Evolutionary conservation across 352 stramenopile genomes (phyloP).

Genomic region (Pythium brassicae): DNA sequence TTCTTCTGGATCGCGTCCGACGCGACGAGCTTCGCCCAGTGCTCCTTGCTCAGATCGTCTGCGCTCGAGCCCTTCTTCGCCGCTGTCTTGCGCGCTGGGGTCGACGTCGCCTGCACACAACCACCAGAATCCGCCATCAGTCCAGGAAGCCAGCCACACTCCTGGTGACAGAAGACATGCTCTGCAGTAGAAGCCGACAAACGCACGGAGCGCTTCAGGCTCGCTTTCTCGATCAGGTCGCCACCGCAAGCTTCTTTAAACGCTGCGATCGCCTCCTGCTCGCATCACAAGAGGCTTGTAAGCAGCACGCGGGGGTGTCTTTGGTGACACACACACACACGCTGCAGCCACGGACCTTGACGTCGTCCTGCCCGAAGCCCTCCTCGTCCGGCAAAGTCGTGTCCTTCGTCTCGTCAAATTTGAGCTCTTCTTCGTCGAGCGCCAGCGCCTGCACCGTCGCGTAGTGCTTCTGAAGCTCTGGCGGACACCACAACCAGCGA

Average conservation of each 20-base stretch:
- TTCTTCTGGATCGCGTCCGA: slow-evolving; percentile 67
- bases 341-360: slow-evolving; percentile 31
- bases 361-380: slow-evolving; percentile 60
- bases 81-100: slow-evolving; percentile 15
- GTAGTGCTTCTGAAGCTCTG: slow-evolving; percentile 86
- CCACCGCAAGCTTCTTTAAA: slow-evolving; percentile 50
- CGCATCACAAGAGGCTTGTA: background rate
- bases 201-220: slow-evolving; percentile 48
- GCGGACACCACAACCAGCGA: background rate
- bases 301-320: background rate
- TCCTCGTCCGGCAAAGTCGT: slow-evolving; percentile 69
- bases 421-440: slow-evolving; percentile 61
- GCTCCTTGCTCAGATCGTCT: slow-evolving; percentile 39
- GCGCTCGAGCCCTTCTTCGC: slow-evolving; percentile 38
- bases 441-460: slow-evolving; percentile 74
- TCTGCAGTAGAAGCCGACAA: no score
- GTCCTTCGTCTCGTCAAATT: slow-evolving; percentile 77
- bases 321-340: background rate
- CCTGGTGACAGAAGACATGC: no score
- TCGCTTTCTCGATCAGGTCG: slow-evolving; percentile 43
- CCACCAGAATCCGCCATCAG: background rate
- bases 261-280: slow-evolving; percentile 35
- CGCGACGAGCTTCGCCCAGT: slow-evolving; percentile 44
- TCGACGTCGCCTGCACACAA: slow-evolving; percentile 19
- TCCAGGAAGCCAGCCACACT: background rate